Evolutionary conservation across 2,329 filamentous ascomycete genomes (phyloP).

Genomic region (Aaosphaeria pasadenensis): DNA sequence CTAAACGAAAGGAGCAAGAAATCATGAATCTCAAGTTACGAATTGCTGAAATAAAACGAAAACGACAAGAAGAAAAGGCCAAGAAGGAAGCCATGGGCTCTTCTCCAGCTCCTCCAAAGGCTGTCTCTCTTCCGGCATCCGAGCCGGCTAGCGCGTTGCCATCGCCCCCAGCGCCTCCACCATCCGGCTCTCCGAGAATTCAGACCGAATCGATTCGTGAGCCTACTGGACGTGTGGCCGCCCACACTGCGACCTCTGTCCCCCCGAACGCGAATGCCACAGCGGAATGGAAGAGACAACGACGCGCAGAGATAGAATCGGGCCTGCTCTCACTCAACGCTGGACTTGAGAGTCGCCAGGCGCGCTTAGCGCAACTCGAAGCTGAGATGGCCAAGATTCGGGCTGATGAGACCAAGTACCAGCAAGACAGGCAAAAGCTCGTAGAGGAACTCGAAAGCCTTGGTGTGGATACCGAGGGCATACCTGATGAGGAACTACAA

Average conservation of each 20-base stretch:
- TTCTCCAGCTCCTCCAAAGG: neutral
- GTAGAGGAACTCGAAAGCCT: conserved; percentile 49
- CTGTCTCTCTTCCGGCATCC: neutral
- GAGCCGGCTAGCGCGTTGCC: neutral
- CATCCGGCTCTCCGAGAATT: neutral
- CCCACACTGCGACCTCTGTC: no score
- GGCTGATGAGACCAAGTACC: conserved; percentile 37
- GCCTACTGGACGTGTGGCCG: no score
- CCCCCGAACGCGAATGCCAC: neutral
- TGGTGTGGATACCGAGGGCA: conserved; percentile 47
- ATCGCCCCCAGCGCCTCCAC: neutral
- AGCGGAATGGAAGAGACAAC: conserved; percentile 33
- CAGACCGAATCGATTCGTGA: no score
- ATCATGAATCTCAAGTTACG: conserved; percentile 40
- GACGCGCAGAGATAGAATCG: conserved; percentile 49
- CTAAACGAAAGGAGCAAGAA: conserved; percentile 47
- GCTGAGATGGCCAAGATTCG: conserved; percentile 45
- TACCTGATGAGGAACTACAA: conserved; percentile 45
- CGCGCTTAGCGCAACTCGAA: conserved; percentile 39
- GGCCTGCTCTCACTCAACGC: conserved; percentile 46
- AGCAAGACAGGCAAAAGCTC: conserved; percentile 42
- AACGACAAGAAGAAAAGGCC: conserved; percentile 6
- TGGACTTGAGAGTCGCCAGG: conserved; percentile 40
- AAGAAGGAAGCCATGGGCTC: conserved; percentile 5
- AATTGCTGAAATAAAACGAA: neutral